Evolutionary conservation across 2,329 filamentous ascomycete genomes (phyloP).

Genomic region (Pestalotiopsis sp.): DNA sequence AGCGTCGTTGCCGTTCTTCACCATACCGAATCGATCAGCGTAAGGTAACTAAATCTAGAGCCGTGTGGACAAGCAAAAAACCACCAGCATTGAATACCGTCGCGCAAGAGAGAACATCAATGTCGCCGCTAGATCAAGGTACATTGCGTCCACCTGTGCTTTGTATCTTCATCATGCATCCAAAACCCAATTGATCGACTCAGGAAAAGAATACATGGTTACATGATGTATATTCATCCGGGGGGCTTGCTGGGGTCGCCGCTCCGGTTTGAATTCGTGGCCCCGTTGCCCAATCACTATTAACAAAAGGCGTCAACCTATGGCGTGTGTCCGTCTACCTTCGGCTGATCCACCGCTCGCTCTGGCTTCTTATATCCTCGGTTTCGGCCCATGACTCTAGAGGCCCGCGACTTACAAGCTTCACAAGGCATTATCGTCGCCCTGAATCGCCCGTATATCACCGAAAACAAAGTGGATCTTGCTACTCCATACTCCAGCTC

Average conservation of each 20-base stretch:
- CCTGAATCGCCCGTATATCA: slow-evolving; percentile 31
- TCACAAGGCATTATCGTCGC: slow-evolving; percentile 28
- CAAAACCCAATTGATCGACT: background rate
- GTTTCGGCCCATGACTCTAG: slow-evolving; percentile 31
- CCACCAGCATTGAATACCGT: too few species aligned
- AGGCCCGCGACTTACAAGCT: slow-evolving; percentile 28
- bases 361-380: slow-evolving; percentile 38
- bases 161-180: background rate
- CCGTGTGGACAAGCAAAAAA: too few species aligned
- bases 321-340: slow-evolving; percentile 32
- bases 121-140: too few species aligned
- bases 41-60: too few species aligned
- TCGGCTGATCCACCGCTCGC: slow-evolving; percentile 29
- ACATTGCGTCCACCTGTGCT: too few species aligned
- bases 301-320: slow-evolving; percentile 27
- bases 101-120: too few species aligned
- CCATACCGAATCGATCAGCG: too few species aligned
- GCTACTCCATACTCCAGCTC: slow-evolving; percentile 18
- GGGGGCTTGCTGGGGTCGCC: slow-evolving; percentile 32
- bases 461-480: slow-evolving; percentile 26
- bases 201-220: background rate
- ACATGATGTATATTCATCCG: slow-evolving; percentile 23
- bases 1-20: too few species aligned
- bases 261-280: slow-evolving; percentile 40
- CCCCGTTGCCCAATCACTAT: slow-evolving; percentile 32